A percentile compares a stretch with the other conserved stretches of the same genome.
phyloP scores from a whole-genome alignment of 345 rosid genomes.

The Isatis tinctoria region DNA sequence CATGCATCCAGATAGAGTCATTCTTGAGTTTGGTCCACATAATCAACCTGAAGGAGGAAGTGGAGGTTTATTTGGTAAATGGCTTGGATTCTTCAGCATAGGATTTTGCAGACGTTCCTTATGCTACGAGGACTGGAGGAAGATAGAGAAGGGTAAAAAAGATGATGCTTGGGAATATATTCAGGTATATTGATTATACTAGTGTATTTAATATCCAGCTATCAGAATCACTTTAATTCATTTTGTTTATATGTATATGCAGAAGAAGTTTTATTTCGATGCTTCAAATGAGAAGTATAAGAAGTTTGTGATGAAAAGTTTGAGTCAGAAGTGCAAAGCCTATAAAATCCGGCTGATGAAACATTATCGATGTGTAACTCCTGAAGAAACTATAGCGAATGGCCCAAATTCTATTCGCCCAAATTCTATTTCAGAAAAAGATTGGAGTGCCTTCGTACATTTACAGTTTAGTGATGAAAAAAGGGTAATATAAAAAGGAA shows the following conservation, averaged over 20 bases:
- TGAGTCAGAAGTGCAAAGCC: neutral
- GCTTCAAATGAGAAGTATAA: neutral
- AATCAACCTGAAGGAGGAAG: neutral
- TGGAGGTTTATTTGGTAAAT: neutral
- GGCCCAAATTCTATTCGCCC: neutral
- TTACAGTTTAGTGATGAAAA: neutral
- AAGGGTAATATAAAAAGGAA: neutral
- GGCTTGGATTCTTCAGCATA: neutral
- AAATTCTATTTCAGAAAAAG: no score
- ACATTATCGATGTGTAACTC: neutral
- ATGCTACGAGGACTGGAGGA: neutral
- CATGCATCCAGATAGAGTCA: neutral
- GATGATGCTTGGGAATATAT: neutral
- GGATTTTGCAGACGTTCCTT: neutral
- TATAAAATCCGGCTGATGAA: neutral
- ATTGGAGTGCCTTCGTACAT: neutral
- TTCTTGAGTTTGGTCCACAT: neutral
- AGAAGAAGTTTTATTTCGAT: neutral
- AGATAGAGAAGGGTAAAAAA: neutral
- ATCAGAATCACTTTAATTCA: neutral
- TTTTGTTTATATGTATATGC: neutral
- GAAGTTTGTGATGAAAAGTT: slow-evolving; percentile 1
- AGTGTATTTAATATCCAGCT: neutral
- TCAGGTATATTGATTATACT: neutral
- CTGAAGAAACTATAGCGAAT: neutral